A percentile compares a stretch with the other conserved stretches of the same genome.
These are phyloP conservation scores for Zasmidium citrigriseum DNA, from an alignment of 2,329 filamentous ascomycete species.

Conservation along the genomic window DNA sequence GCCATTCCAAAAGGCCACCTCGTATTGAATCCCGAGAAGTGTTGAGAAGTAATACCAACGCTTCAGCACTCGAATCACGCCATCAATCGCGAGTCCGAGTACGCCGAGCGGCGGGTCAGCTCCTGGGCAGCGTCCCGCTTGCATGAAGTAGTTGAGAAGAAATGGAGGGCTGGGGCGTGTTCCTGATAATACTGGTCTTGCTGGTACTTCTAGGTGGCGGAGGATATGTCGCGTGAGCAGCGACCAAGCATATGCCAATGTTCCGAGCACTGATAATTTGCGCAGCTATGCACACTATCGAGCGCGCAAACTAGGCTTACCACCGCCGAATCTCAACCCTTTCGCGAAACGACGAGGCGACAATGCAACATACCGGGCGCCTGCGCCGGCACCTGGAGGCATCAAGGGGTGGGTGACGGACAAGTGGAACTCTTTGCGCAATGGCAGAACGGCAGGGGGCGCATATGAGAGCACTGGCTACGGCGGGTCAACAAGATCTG, in stretches of 20 bases:
- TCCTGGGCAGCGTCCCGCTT: not conserved
- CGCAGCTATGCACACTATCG: conserved; percentile 66
- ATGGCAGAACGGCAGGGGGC: conserved; percentile 64
- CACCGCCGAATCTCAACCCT: conserved; percentile 68
- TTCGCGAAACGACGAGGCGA: conserved; percentile 52
- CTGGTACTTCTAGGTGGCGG: conserved; percentile 58
- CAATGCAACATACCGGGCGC: conserved; percentile 46
- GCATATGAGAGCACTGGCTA: conserved; percentile 40
- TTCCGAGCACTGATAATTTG: not conserved
- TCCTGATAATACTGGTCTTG: conserved; percentile 72
- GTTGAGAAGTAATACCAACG: too few species aligned
- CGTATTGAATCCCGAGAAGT: too few species aligned
- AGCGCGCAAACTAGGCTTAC: conserved; percentile 72
- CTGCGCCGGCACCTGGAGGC: conserved; percentile 60
- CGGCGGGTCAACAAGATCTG: conserved; percentile 24
- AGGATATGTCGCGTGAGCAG: conserved; percentile 61
- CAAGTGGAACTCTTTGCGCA: conserved; percentile 64
- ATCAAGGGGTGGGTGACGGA: conserved; percentile 73
- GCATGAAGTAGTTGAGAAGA: conserved; percentile 7
- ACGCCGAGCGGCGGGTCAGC: not conserved
- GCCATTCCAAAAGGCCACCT: not conserved
- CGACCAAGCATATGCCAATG: not conserved
- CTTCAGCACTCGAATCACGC: too few species aligned
- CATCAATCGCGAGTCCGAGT: not conserved
- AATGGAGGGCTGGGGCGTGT: conserved; percentile 55